Percentiles rank a stretch among this genome's conserved stretches.
Conservation (phyloP, 257 asterid species). For the Apocynum venetum region DNA sequence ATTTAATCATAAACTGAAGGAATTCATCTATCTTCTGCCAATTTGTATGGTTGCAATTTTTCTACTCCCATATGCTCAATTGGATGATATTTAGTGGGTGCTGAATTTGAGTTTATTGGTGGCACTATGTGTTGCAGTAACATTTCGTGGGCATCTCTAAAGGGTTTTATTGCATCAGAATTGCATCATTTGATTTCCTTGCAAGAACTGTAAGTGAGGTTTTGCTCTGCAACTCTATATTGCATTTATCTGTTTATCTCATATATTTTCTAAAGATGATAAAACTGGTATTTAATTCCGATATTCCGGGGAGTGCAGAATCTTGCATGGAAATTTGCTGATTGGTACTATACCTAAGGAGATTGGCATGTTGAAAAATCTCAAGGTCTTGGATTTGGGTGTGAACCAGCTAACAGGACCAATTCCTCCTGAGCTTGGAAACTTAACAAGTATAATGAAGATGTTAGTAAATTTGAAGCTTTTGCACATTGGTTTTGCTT, state of each 20-base stretch:
- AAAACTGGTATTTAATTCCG: conserved; percentile 16
- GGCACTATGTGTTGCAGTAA: conserved; percentile 54
- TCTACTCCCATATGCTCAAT: not conserved
- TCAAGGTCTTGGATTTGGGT: conserved; percentile 78
- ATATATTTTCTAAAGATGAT: not conserved
- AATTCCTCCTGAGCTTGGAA: conserved; percentile 82
- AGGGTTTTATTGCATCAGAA: conserved; percentile 80
- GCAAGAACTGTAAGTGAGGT: conserved; percentile 86
- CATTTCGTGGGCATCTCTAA: conserved; percentile 71
- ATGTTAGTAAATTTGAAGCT: conserved; percentile 49
- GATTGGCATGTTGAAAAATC: conserved; percentile 66
- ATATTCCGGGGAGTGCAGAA: conserved; percentile 35
- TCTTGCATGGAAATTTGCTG: conserved; percentile 72
- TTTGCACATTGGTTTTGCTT: conserved; percentile 8
- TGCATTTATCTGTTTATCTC: not conserved
- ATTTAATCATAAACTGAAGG: not conserved
- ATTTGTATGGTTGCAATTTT: conserved; percentile 4
- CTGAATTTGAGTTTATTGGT: conserved; percentile 11
- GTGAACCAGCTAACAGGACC: conserved; percentile 73
- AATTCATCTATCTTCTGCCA: not conserved
- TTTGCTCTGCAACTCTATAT: not conserved
- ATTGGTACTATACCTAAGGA: conserved; percentile 85
- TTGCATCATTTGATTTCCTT: conserved; percentile 50
- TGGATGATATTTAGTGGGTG: not conserved
- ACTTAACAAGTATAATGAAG: conserved; percentile 48